phyloP scores from a whole-genome alignment of 805 yeast species.

The Spathaspora sp. region DNA sequence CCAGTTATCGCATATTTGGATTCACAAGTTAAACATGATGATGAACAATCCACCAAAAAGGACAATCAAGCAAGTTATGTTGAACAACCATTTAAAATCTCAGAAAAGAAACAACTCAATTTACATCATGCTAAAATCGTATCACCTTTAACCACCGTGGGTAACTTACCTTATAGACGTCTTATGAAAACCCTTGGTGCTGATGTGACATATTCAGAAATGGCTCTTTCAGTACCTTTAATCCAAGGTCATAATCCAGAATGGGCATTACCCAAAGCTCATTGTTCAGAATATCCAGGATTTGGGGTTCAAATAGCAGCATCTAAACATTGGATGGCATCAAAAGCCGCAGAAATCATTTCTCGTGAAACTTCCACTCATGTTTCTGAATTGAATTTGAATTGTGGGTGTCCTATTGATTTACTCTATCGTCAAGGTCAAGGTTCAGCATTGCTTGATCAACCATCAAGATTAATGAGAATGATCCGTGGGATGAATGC shows the following conservation, averaged over 20 bases:
- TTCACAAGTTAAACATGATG: conserved; percentile 46
- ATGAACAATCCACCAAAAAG: conserved; percentile 33
- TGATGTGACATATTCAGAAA: conserved; percentile 90
- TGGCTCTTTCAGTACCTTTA: conserved; percentile 86
- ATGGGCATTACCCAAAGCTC: conserved; percentile 97
- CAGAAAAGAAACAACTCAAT: conserved; percentile 78
- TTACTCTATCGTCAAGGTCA: conserved; percentile 91
- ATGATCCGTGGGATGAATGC: conserved; percentile 86
- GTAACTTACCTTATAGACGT: conserved; percentile 92
- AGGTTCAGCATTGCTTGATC: conserved; percentile 90
- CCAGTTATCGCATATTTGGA: conserved; percentile 63
- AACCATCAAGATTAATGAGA: conserved; percentile 75
- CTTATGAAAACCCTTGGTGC: conserved; percentile 89
- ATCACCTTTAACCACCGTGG: conserved; percentile 96
- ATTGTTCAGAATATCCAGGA: conserved; percentile 74
- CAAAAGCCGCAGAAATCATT: conserved; percentile 84
- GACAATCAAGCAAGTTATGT: conserved; percentile 49
- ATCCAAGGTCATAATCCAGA: conserved; percentile 89
- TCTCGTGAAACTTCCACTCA: conserved; percentile 51
- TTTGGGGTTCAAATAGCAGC: conserved; percentile 94
- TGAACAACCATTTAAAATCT: conserved; percentile 72
- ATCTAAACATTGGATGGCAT: conserved; percentile 88
- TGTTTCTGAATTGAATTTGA: conserved; percentile 82
- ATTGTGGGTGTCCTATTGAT: conserved; percentile 98
- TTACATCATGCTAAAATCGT: conserved; percentile 75